Base-by-base conservation (phyloP, 1,284 basidiomycete species). In the Coniophora puteana region DNA sequence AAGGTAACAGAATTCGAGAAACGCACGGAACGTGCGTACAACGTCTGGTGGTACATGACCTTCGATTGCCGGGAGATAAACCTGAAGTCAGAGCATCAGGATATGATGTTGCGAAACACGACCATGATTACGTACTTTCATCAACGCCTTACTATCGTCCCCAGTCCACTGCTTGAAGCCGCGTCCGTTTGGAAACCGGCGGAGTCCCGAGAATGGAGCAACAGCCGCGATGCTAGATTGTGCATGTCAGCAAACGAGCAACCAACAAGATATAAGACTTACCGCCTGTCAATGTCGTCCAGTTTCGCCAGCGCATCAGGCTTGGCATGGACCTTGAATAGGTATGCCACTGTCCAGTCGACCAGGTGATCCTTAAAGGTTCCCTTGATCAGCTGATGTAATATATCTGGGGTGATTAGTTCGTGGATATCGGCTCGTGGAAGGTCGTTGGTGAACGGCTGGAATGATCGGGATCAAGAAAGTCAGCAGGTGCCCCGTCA, bases 91-190 rank as follows among this genome's bases (percentile, higher is more conserved):
- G 25, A n/a, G 6, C 7, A 12, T 38, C 16, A 41, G 29, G 11
- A 34, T 14, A 16, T 8, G 8, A 31, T 31, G 8, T n/a, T n/a
- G n/a, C n/a, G n/a, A n/a, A n/a, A 27, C n/a, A 27, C 26, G 10
- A 27, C 26, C 26, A 10, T 10, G 26, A 5, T 36, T 23, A 42
- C 10, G 23, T 42, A 43, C 41, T 27, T 43, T 38, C 41, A 43
- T 43, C 6, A 43, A 29, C 6, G 41, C 41, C 25, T 43, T 43
- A 4, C 36, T 38, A 26, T 43, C 30, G 24, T 43, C 28, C 6
- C 41, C 41, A 4, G 41, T 43, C 41, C 41, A 43, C 22, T 43
- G 41, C 17, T 28, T 38, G 40, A 41, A 41, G 12, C 27, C 33
- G 17, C 40, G 40, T 18, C 40, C 40, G 22, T 41, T 14, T 25